A percentile compares a stretch with the other conserved stretches of the same genome.
These are phyloP conservation scores for Hygrophoropsis aurantiaca DNA, from an alignment of 768 basidiomycete species.

Conservation along the genomic window DNA sequence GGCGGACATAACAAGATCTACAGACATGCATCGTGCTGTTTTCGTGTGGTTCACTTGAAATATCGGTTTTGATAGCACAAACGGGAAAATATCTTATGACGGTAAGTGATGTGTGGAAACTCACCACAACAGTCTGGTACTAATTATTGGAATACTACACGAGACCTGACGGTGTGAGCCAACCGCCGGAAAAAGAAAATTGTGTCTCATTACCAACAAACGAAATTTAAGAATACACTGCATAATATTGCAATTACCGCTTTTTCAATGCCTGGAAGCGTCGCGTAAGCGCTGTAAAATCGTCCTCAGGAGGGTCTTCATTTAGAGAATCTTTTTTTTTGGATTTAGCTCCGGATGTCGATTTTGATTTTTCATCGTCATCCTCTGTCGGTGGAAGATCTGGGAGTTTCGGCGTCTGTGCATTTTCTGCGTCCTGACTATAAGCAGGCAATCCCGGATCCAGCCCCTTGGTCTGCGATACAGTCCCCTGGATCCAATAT, in stretches of 20 bases:
- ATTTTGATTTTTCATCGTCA: slow-evolving; percentile 31
- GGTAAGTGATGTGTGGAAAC: too few species aligned
- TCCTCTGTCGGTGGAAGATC: slow-evolving; percentile 53
- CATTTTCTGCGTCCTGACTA: slow-evolving; percentile 16
- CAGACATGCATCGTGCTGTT: too few species aligned
- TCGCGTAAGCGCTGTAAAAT: slow-evolving; percentile 72
- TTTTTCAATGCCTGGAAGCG: slow-evolving; percentile 90
- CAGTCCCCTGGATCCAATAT: background rate
- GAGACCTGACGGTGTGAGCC: too few species aligned
- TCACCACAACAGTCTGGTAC: too few species aligned
- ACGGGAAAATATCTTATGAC: too few species aligned
- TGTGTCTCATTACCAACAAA: too few species aligned
- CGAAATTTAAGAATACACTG: too few species aligned
- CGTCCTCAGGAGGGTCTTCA: slow-evolving; percentile 49
- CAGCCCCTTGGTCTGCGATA: slow-evolving; percentile 2
- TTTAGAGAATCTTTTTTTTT: slow-evolving; percentile 3
- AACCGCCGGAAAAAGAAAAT: too few species aligned
- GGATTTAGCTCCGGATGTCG: slow-evolving; percentile 4
- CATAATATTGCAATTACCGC: slow-evolving; percentile 38
- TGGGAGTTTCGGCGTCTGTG: slow-evolving; percentile 41
- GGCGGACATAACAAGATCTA: too few species aligned
- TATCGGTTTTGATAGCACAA: too few species aligned
- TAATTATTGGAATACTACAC: too few species aligned
- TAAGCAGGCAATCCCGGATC: slow-evolving; percentile 25
- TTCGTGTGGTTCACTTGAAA: too few species aligned